Conservation (phyloP, 2,329 filamentous ascomycete species). For the Fusarium tupiense region DNA sequence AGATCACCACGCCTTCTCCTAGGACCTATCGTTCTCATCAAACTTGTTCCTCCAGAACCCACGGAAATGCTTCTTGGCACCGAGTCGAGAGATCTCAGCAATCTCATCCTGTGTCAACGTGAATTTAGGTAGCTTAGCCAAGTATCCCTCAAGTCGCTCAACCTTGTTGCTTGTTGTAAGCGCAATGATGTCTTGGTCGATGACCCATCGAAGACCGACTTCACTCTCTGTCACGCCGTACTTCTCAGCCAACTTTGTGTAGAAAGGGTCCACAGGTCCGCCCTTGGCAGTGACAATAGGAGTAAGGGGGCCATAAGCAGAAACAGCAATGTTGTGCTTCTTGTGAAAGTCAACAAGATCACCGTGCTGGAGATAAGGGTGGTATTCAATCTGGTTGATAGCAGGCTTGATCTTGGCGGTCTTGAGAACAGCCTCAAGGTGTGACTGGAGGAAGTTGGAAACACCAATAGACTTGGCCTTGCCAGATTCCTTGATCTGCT, state of each 20-base stretch:
- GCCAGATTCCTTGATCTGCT: slow-evolving; percentile 73
- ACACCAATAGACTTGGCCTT: slow-evolving; percentile 78
- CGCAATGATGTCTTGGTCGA: slow-evolving; percentile 68
- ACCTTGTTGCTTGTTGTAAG: slow-evolving; percentile 70
- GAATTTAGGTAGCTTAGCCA: slow-evolving; percentile 61
- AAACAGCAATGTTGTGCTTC: slow-evolving; percentile 64
- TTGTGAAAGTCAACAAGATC: slow-evolving; percentile 67
- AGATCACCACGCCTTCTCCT: neutral
- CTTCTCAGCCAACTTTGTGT: slow-evolving; percentile 63
- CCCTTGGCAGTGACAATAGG: slow-evolving; percentile 57
- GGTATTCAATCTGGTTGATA: slow-evolving; percentile 84
- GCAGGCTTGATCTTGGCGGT: slow-evolving; percentile 71
- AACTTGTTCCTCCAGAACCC: slow-evolving; percentile 67
- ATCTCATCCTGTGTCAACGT: slow-evolving; percentile 70
- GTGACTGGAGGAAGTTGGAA: slow-evolving; percentile 73
- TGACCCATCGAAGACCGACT: slow-evolving; percentile 66
- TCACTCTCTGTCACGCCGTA: slow-evolving; percentile 67
- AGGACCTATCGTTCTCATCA: slow-evolving; percentile 58
- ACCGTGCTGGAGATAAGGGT: slow-evolving; percentile 77
- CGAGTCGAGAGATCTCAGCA: slow-evolving; percentile 63
- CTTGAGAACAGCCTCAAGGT: slow-evolving; percentile 66
- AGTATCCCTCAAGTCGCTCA: slow-evolving; percentile 65
- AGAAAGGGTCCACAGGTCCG: slow-evolving; percentile 64
- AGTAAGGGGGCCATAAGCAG: slow-evolving; percentile 66
- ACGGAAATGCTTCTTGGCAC: slow-evolving; percentile 69